Conservation (phyloP, 1,284 basidiomycete genomes). For the Tilletia walkeri region DNA sequence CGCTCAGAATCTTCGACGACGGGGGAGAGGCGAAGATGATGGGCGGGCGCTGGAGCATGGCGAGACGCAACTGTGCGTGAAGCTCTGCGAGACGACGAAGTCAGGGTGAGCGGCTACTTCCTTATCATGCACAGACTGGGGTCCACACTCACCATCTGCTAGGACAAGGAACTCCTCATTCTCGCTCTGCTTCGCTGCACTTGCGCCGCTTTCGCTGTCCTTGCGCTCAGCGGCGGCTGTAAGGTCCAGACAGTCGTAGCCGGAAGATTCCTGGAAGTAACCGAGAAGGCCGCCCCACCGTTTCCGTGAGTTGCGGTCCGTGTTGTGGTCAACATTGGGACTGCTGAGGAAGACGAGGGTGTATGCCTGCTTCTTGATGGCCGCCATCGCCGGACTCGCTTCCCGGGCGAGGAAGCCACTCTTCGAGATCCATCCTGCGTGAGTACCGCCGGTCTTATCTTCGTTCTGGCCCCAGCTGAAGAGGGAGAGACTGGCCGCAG, state of each 20-base stretch:
- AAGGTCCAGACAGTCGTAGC: slow-evolving; percentile 3
- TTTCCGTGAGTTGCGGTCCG: not conserved
- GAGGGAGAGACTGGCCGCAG: not conserved
- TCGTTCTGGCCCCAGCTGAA: not conserved
- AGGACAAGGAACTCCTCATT: slow-evolving; percentile 11
- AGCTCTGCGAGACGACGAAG: slow-evolving; percentile 8
- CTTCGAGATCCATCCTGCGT: slow-evolving; percentile 2
- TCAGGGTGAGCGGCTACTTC: not conserved
- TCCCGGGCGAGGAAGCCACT: slow-evolving; percentile 12
- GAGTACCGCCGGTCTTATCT: not conserved
- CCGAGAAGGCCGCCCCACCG: not conserved
- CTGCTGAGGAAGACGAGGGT: slow-evolving; percentile 13
- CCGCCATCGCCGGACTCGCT: slow-evolving; percentile 2
- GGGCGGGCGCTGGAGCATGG: slow-evolving; percentile 12
- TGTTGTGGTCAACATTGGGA: not conserved
- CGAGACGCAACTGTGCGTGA: slow-evolving; percentile 5
- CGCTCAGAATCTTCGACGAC: slow-evolving; percentile 9
- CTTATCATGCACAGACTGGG: not conserved
- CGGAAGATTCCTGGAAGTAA: slow-evolving; percentile 10
- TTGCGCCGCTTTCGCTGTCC: not conserved
- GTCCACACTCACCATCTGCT: not conserved
- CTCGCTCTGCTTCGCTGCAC: not conserved
- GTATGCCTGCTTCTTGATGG: slow-evolving; percentile 3
- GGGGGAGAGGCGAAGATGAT: slow-evolving; percentile 13
- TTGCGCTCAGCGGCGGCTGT: slow-evolving; percentile 7